A percentile compares a stretch with the other conserved stretches of the same genome.
phyloP scores from a whole-genome alignment of 768 basidiomycete genomes.

The Plicaturopsis crispa region DNA sequence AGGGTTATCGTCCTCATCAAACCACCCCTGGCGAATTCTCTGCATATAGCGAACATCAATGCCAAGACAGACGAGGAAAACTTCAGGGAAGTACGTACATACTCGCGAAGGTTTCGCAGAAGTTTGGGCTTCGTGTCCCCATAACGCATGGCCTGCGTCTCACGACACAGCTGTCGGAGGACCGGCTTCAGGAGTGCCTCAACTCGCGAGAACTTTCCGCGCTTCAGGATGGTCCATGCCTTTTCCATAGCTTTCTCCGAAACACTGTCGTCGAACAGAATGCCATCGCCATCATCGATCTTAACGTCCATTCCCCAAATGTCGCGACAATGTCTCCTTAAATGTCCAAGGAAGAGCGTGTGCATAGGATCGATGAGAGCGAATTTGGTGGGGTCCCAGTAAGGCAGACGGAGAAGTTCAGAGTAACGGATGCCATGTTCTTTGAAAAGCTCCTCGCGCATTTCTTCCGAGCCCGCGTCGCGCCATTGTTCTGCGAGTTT shows the following conservation, averaged over 20 bases:
- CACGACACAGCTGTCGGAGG: conserved; percentile 1
- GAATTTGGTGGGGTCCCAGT: conserved; percentile 23
- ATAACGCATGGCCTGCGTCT: conserved; percentile 3
- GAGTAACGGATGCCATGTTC: conserved; percentile 20
- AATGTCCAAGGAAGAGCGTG: conserved; percentile 6
- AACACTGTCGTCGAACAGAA: background rate
- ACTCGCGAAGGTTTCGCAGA: conserved; percentile 1
- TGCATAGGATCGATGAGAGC: conserved; percentile 21
- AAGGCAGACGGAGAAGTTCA: conserved; percentile 22
- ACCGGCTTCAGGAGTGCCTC: conserved; percentile 2
- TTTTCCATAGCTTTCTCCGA: background rate
- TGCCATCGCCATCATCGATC: conserved; percentile 12
- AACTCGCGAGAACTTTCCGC: background rate
- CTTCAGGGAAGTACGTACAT: conserved; percentile 14
- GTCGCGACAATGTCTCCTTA: conserved; percentile 9
- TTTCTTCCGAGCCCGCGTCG: conserved; percentile 7
- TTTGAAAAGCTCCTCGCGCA: conserved; percentile 8
- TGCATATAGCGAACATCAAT: conserved; percentile 17
- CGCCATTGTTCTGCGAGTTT: conserved; percentile 11
- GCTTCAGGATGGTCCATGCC: conserved; percentile 2
- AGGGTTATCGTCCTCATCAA: conserved; percentile 20
- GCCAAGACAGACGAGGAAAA: conserved; percentile 14
- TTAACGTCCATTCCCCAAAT: conserved; percentile 18
- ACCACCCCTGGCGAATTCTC: conserved; percentile 15
- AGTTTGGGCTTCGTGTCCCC: conserved; percentile 3